phyloP scores from a whole-genome alignment of 208 protist species.

The Angomonas deanei region DNA sequence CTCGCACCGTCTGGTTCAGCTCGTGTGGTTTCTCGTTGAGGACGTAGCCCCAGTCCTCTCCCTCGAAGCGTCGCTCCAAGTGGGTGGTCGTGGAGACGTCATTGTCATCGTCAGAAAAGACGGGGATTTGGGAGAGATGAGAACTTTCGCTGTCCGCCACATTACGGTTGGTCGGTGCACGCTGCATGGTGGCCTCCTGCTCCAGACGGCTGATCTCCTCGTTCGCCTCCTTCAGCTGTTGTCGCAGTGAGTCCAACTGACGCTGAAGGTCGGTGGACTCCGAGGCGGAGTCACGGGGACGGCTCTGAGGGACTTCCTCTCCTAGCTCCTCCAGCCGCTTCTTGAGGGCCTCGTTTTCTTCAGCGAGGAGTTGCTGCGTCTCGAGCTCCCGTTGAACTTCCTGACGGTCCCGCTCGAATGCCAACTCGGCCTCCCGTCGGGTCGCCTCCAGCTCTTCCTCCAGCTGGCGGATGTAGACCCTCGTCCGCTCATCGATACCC shows the following conservation, averaged over 20 bases:
- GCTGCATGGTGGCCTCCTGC: constrained; percentile 8
- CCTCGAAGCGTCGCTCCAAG: constrained; percentile 28
- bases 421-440: constrained; percentile 14
- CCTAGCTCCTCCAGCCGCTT: constrained; percentile 6
- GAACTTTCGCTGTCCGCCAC: not conserved
- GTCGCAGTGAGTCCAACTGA: not conserved
- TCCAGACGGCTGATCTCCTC: constrained; percentile 18
- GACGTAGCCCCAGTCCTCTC: constrained; percentile 47
- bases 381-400: constrained; percentile 21
- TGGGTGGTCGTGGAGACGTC: constrained; percentile 10
- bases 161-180: not conserved
- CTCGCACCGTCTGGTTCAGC: constrained; percentile 25
- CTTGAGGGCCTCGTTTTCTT: constrained; percentile 20
- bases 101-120: constrained; percentile 4
- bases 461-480: not conserved
- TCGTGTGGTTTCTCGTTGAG: constrained; percentile 45
- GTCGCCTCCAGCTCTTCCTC: constrained; percentile 1
- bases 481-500: not conserved
- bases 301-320: not conserved
- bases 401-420: constrained; percentile 17
- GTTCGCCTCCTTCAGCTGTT: constrained; percentile 8
- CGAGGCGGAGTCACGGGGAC: not conserved
- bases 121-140: constrained; percentile 6
- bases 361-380: constrained; percentile 22
- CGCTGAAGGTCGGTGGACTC: not conserved